Conservation (phyloP, 139 green algal species). For the Micromonas commoda region DNA sequence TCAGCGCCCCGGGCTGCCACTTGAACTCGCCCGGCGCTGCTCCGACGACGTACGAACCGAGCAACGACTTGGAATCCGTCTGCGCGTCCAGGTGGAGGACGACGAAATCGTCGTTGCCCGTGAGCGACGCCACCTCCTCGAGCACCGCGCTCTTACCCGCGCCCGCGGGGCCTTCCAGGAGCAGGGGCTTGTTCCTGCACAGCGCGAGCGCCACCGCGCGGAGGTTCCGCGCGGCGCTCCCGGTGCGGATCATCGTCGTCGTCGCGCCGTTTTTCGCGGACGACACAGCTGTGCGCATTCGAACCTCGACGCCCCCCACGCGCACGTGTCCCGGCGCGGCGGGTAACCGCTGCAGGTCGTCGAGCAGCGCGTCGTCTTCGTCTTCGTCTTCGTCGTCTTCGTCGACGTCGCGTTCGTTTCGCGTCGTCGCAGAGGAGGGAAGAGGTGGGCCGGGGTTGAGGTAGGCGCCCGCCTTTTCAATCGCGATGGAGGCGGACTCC, state of each 20-base stretch:
- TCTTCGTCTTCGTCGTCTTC: neutral
- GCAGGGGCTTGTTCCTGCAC: conserved; percentile 61
- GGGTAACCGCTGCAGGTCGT: too few species aligned
- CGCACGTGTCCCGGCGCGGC: conserved; percentile 15
- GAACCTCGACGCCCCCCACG: conserved; percentile 14
- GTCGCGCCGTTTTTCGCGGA: neutral
- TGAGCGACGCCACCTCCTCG: conserved; percentile 62
- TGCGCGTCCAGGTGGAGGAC: conserved; percentile 89
- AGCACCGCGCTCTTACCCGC: conserved; percentile 80
- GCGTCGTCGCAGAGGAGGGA: neutral
- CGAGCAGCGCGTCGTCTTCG: too few species aligned
- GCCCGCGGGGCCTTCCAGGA: conserved; percentile 83
- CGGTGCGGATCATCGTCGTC: neutral
- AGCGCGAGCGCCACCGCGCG: conserved; percentile 63
- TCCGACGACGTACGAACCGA: conserved; percentile 88
- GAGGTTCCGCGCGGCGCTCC: conserved; percentile 34
- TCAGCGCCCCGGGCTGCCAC: conserved; percentile 87
- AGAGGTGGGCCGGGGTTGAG: neutral
- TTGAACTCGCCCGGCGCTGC: conserved; percentile 85
- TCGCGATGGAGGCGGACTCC: neutral
- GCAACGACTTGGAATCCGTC: conserved; percentile 87
- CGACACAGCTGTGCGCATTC: neutral
- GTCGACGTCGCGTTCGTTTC: neutral
- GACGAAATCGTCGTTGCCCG: conserved; percentile 56
- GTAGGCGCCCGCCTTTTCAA: neutral